phyloP scores from a whole-genome alignment of 306 rosid genomes.

The Neltuma alba region DNA sequence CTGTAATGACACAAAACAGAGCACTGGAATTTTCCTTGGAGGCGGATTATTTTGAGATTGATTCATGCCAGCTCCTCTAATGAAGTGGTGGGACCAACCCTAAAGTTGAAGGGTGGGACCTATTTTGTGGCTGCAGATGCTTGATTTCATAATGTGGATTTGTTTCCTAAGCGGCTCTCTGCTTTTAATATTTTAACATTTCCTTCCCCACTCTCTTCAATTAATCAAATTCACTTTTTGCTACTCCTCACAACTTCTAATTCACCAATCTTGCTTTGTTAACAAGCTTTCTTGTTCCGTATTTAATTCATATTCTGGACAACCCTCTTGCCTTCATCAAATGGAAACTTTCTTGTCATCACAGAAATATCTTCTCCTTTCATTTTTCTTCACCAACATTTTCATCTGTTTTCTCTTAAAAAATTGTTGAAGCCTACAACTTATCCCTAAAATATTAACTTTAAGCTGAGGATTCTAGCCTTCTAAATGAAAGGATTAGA shows the following conservation, averaged over 20 bases:
- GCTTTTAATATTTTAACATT: slow-evolving; percentile 1
- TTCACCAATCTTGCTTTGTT: slow-evolving; percentile 33
- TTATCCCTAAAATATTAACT: no score
- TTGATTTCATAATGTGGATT: slow-evolving; percentile 53
- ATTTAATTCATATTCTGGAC: slow-evolving; percentile 13
- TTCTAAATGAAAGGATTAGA: no score
- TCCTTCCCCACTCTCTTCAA: slow-evolving; percentile 8
- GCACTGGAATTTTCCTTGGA: slow-evolving; percentile 20
- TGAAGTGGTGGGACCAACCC: slow-evolving; percentile 63
- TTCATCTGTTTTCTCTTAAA: background rate
- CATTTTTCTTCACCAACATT: background rate
- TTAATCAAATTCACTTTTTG: slow-evolving; percentile 23
- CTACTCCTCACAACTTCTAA: slow-evolving; percentile 3
- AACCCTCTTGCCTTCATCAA: slow-evolving; percentile 29
- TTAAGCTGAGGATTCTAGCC: no score
- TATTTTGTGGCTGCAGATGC: slow-evolving; percentile 50
- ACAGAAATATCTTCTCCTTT: slow-evolving; percentile 9
- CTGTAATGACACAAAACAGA: background rate
- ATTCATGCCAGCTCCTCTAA: slow-evolving; percentile 55
- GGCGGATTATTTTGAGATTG: slow-evolving; percentile 23
- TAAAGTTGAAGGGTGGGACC: slow-evolving; percentile 60
- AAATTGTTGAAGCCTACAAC: no score
- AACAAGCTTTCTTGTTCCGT: slow-evolving; percentile 24
- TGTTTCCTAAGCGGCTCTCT: slow-evolving; percentile 36
- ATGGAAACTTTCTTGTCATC: background rate